Conservation (phyloP, 345 rosid species). For the Xanthoceras sorbifolium region DNA sequence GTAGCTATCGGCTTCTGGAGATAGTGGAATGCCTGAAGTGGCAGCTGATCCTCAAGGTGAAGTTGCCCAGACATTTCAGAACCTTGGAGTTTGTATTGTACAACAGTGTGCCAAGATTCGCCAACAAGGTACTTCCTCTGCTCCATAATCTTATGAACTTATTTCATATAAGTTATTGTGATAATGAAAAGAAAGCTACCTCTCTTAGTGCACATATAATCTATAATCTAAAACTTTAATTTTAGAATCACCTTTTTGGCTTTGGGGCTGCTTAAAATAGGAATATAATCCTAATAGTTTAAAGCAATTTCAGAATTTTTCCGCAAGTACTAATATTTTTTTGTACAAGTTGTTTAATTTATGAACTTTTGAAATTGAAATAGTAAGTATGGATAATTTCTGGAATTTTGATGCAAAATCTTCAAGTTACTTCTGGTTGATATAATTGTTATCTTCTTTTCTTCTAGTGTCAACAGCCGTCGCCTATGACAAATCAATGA, state of each 20-base stretch:
- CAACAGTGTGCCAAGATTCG: conserved; percentile 98
- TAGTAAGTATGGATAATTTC: neutral
- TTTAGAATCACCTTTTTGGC: neutral
- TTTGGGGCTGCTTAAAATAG: neutral
- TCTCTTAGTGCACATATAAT: neutral
- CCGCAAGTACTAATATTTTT: neutral
- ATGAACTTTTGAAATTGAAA: conserved; percentile 5
- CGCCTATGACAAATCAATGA: conserved; percentile 69
- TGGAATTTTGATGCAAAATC: neutral
- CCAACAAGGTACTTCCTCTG: conserved; percentile 67
- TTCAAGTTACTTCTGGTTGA: neutral
- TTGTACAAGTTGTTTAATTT: neutral
- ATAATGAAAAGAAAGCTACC: neutral
- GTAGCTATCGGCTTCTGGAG: conserved; percentile 95
- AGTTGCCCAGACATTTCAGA: conserved; percentile 79
- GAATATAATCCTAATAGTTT: neutral
- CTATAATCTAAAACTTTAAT: neutral
- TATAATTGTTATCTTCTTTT: conserved; percentile 1
- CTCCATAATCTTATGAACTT: neutral
- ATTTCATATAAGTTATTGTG: neutral
- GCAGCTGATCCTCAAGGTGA: conserved; percentile 91
- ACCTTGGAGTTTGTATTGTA: conserved; percentile 86
- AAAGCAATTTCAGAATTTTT: neutral
- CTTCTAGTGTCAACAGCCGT: conserved; percentile 86
- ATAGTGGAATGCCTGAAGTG: conserved; percentile 88